These are phyloP conservation scores for Penicillium sp. DNA, from an alignment of 2,329 filamentous ascomycete species.

Conservation along the genomic window DNA sequence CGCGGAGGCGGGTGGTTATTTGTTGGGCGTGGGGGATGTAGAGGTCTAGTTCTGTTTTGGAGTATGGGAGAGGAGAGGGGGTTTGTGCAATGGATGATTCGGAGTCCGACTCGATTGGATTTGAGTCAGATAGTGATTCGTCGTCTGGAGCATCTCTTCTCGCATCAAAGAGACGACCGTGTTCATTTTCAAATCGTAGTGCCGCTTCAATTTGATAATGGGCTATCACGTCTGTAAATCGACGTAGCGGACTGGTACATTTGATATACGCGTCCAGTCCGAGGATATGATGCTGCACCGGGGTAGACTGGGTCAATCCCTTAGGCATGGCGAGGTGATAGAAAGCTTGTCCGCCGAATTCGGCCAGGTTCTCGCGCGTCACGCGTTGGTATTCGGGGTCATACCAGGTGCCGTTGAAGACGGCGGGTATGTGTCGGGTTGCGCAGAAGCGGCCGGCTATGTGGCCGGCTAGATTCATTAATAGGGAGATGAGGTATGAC, in stretches of 20 bases:
- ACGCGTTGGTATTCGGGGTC: constrained; percentile 45
- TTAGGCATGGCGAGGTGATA: constrained; percentile 38
- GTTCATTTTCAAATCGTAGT: constrained; percentile 58
- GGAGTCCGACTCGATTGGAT: background rate
- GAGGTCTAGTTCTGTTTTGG: constrained; percentile 50
- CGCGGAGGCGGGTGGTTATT: constrained; percentile 44
- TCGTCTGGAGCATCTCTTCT: constrained; percentile 22
- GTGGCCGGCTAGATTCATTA: constrained; percentile 60
- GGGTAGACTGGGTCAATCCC: constrained; percentile 50
- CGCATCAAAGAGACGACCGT: constrained; percentile 47
- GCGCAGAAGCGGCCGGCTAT: constrained; percentile 41
- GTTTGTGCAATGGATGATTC: background rate
- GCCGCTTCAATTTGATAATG: constrained; percentile 70
- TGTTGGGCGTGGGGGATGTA: constrained; percentile 51
- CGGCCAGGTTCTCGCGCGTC: constrained; percentile 42
- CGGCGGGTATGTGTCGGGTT: constrained; percentile 40
- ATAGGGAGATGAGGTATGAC: constrained; percentile 46
- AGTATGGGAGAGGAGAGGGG: constrained; percentile 54
- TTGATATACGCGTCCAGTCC: constrained; percentile 60
- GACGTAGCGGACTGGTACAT: constrained; percentile 64
- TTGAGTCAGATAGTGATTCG: no score
- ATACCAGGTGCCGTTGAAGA: constrained; percentile 44
- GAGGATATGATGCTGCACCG: constrained; percentile 55
- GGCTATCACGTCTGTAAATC: constrained; percentile 63
- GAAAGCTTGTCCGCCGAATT: constrained; percentile 50